phyloP scores from a whole-genome alignment of 805 yeast genomes.

The Kodamaea lidongshanica region DNA sequence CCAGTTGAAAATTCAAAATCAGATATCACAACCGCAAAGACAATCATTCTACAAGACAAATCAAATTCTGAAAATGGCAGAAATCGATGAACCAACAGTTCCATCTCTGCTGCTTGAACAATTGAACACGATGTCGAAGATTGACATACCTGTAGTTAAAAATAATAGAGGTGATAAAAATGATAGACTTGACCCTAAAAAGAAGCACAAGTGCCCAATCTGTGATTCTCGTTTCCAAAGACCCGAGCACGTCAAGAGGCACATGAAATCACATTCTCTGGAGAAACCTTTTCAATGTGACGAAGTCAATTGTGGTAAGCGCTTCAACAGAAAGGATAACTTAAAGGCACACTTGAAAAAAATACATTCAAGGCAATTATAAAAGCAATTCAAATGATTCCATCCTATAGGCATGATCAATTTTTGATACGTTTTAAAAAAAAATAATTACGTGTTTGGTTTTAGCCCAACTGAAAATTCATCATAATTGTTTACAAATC shows the following conservation, averaged over 20 bases:
- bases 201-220: constrained; percentile 58
- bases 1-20: no score
- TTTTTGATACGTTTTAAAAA: not conserved
- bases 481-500: no score
- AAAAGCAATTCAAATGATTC: not conserved
- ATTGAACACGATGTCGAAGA: constrained; percentile 9
- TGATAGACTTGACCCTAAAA: constrained; percentile 41
- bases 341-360: constrained; percentile 57
- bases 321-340: constrained; percentile 56
- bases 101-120: constrained; percentile 10
- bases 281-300: constrained; percentile 55
- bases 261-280: constrained; percentile 51
- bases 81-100: constrained; percentile 8
- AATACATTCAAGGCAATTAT: constrained; percentile 38
- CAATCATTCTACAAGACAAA: no score
- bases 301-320: constrained; percentile 45
- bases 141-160: constrained; percentile 12
- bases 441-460: not conserved
- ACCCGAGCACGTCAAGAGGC: constrained; percentile 68
- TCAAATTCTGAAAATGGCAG: no score
- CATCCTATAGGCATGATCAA: no score
- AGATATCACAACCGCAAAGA: no score
- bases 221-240: constrained; percentile 59
- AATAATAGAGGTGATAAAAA: constrained; percentile 20
- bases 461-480: no score